Conservation (phyloP, 495 filamentous ascomycete genomes). For the Entonaema liquescens region DNA sequence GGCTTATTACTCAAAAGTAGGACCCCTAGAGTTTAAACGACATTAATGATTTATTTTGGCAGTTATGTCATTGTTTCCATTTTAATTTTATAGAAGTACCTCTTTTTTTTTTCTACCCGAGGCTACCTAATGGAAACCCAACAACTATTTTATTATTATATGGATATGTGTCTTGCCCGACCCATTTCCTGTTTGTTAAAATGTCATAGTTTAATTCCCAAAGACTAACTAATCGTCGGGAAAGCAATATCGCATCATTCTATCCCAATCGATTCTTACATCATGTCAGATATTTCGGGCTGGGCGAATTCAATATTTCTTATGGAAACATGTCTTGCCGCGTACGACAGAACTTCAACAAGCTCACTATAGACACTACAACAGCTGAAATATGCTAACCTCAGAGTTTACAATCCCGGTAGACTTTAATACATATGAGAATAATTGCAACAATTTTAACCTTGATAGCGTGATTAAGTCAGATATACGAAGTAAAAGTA, state of each 20-base stretch:
- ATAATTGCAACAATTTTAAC: too few species aligned
- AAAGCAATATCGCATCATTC: not conserved
- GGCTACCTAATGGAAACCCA: not conserved
- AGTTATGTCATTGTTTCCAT: too few species aligned
- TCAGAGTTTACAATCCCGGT: too few species aligned
- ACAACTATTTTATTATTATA: not conserved
- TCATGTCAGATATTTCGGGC: not conserved
- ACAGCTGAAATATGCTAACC: too few species aligned
- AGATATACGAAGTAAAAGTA: not conserved
- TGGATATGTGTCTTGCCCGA: not conserved
- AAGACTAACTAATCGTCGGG: not conserved
- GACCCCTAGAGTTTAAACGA: too few species aligned
- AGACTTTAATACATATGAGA: too few species aligned
- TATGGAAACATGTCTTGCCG: not conserved
- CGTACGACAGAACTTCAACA: not conserved
- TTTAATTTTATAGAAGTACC: too few species aligned
- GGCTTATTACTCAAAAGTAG: too few species aligned
- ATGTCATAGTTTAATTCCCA: not conserved
- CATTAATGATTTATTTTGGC: too few species aligned
- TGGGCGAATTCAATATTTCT: too few species aligned
- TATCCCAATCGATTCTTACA: not conserved
- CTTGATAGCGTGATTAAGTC: too few species aligned
- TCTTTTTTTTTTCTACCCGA: not conserved
- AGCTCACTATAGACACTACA: not conserved
- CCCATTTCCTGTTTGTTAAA: not conserved